Conservation (phyloP, 352 stramenopile species). For the Nothophytophthora sp. region DNA sequence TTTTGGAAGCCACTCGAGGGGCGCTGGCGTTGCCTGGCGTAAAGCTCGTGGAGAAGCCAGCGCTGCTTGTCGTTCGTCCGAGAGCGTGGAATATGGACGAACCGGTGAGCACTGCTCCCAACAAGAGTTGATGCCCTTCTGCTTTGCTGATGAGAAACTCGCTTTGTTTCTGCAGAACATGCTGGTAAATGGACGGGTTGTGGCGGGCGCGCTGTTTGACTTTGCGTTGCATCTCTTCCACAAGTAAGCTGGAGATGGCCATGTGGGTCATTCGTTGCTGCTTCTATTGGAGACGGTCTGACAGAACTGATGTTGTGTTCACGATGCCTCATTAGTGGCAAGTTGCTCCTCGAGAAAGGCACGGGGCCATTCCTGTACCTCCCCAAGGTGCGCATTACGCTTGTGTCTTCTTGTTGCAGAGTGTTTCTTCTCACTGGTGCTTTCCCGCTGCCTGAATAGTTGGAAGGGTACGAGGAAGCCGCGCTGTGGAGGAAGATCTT, state of each 20-base stretch:
- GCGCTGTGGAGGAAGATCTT: conserved; percentile 97
- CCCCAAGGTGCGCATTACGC: conserved; percentile 64
- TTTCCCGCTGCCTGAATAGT: conserved; percentile 16
- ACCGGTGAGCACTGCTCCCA: conserved; percentile 37
- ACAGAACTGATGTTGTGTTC: background rate
- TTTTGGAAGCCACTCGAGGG: conserved; percentile 89
- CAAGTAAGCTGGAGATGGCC: conserved; percentile 62
- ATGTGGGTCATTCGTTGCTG: background rate
- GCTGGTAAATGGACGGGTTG: conserved; percentile 85
- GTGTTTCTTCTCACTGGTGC: conserved; percentile 1
- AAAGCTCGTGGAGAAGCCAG: conserved; percentile 34
- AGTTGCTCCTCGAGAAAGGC: conserved; percentile 69
- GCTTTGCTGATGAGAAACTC: background rate
- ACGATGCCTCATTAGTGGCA: conserved; percentile 42
- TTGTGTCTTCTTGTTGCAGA: background rate
- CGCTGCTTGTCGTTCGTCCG: conserved; percentile 92
- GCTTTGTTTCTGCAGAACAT: conserved; percentile 63
- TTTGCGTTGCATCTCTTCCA: conserved; percentile 96
- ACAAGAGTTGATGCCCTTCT: background rate
- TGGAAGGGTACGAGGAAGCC: conserved; percentile 94
- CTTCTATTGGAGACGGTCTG: background rate
- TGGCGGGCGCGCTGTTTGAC: conserved; percentile 93
- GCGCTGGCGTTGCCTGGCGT: conserved; percentile 33
- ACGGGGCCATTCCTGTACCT: conserved; percentile 94
- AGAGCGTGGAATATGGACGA: conserved; percentile 97